Percentiles rank a stretch among this genome's conserved stretches.
phyloP scores from a whole-genome alignment of 2,329 filamentous ascomycete genomes.

The Rutstroemia sp. region DNA sequence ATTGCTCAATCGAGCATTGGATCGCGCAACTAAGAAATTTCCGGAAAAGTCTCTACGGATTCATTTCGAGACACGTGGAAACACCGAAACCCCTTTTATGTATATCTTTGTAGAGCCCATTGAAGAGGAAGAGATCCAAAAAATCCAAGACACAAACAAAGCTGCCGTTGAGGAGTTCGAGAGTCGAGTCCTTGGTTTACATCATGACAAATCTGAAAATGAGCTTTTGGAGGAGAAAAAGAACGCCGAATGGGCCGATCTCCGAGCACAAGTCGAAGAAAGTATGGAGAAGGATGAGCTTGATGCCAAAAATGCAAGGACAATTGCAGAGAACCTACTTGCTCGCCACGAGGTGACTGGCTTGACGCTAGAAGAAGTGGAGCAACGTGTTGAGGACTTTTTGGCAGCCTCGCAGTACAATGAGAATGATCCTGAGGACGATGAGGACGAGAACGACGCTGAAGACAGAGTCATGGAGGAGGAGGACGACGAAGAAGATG shows the following conservation, averaged over 20 bases:
- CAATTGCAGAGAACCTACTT: conserved; percentile 10
- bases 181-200: conserved; percentile 47
- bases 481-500: conserved; percentile 8
- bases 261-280: conserved; percentile 29
- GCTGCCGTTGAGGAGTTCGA: conserved; percentile 64
- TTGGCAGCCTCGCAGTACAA: conserved; percentile 6
- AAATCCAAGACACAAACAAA: conserved; percentile 63
- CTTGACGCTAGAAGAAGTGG: conserved; percentile 10
- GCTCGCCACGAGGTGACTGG: conserved; percentile 10
- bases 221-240: conserved; percentile 17
- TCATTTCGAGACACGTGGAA: conserved; percentile 69
- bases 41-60: conserved; percentile 71
- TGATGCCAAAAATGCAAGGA: conserved; percentile 14
- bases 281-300: conserved; percentile 25
- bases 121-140: conserved; percentile 59
- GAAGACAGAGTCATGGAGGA: not conserved
- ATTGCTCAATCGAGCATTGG: conserved; percentile 70
- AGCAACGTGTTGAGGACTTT: conserved; percentile 12
- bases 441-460: not conserved
- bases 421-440: not conserved
- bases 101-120: conserved; percentile 89
- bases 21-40: conserved; percentile 67
- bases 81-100: conserved; percentile 52
- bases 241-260: conserved; percentile 25
- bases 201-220: conserved; percentile 29